Percentiles rank a stretch among this genome's conserved stretches.
phyloP scores from a whole-genome alignment of 2,329 filamentous ascomycete species.

The Hymenoscyphus albidus region DNA sequence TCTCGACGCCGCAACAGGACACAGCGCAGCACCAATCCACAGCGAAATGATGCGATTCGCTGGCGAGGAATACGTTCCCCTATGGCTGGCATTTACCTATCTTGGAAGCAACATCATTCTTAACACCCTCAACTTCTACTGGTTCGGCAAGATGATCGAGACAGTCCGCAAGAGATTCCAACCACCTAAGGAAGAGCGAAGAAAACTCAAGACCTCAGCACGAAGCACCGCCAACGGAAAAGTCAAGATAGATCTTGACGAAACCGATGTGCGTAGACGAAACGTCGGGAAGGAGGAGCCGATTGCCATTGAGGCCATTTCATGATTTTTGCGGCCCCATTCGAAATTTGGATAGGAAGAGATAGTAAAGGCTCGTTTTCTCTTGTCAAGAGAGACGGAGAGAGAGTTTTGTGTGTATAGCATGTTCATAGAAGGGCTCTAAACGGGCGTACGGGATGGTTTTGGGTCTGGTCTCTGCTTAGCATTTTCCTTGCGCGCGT shows the following conservation, averaged over 20 bases:
- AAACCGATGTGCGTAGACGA: slow-evolving; percentile 33
- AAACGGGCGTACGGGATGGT: background rate
- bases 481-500: background rate
- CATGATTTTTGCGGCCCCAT: slow-evolving; percentile 13
- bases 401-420: slow-evolving; percentile 1
- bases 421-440: background rate
- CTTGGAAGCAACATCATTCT: slow-evolving; percentile 66
- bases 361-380: background rate
- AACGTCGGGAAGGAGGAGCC: slow-evolving; percentile 23
- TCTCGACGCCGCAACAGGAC: slow-evolving; percentile 33
- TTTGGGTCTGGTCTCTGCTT: background rate
- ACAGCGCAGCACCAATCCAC: slow-evolving; percentile 29
- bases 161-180: slow-evolving; percentile 74
- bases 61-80: slow-evolving; percentile 52
- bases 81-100: slow-evolving; percentile 68
- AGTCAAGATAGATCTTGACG: slow-evolving; percentile 30
- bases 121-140: slow-evolving; percentile 76
- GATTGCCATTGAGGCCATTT: slow-evolving; percentile 17
- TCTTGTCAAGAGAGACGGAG: background rate
- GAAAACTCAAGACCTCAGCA: slow-evolving; percentile 32
- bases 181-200: slow-evolving; percentile 40
- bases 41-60: slow-evolving; percentile 48
- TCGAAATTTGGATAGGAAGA: background rate
- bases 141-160: slow-evolving; percentile 84
- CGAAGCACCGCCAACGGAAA: slow-evolving; percentile 30